phyloP scores from a whole-genome alignment of 2,329 filamentous ascomycete species.

The Neonectria magnoliae region DNA sequence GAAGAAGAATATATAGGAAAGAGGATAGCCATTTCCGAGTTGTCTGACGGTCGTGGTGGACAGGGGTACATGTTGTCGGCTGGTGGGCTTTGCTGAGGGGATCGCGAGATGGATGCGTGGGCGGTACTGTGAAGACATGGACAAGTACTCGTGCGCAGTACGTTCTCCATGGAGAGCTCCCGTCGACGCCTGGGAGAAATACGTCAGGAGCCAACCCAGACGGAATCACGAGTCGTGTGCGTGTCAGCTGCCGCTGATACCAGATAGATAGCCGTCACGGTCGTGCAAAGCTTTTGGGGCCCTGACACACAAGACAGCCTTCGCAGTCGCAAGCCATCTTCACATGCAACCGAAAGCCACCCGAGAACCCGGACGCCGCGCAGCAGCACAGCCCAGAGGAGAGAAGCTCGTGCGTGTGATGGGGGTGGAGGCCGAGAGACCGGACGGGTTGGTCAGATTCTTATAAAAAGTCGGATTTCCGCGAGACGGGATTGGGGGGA shows the following conservation, averaged over 20 bases:
- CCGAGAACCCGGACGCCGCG: slow-evolving; percentile 15
- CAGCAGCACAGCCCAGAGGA: background rate
- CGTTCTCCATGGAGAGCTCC: too few species aligned
- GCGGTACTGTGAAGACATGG: too few species aligned
- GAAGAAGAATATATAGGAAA: background rate
- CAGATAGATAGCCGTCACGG: background rate
- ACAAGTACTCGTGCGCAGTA: background rate
- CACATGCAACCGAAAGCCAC: slow-evolving; percentile 41
- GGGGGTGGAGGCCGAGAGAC: background rate
- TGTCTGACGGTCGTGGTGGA: background rate
- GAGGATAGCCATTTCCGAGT: background rate
- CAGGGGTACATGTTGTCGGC: background rate
- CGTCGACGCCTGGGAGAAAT: too few species aligned
- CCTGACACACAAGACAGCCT: background rate
- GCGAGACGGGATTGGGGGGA: slow-evolving; percentile 16
- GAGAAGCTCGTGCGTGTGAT: background rate
- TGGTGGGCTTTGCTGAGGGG: background rate
- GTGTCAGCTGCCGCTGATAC: background rate
- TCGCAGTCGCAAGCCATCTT: slow-evolving; percentile 17
- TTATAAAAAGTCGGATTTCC: slow-evolving; percentile 10
- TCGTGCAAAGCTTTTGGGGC: background rate
- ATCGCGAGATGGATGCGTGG: background rate
- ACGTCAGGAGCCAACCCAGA: background rate
- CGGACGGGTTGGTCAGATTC: slow-evolving; percentile 8
- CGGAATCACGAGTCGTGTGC: background rate